Evolutionary conservation across 495 filamentous ascomycete genomes (phyloP).

Genomic region (Penicillium argentinense): DNA sequence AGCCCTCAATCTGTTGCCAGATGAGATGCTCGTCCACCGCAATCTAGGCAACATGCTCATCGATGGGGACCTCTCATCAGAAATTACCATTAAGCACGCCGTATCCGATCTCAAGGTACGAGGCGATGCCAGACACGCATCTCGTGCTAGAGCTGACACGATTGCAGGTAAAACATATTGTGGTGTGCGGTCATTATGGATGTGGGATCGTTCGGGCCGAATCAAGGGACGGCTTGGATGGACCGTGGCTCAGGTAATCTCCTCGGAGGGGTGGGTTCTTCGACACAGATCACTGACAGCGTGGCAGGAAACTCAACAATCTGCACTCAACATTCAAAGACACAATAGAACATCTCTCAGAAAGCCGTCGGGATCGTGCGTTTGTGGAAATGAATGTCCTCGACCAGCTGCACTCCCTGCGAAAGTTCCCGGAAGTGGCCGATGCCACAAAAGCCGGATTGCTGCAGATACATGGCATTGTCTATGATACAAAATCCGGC

Average conservation of each 20-base stretch:
- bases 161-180: slow-evolving; percentile 39
- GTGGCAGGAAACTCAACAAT: slow-evolving; percentile 15
- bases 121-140: neutral
- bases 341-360: slow-evolving; percentile 14
- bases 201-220: slow-evolving; percentile 37
- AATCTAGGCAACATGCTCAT: slow-evolving; percentile 42
- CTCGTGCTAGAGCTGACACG: slow-evolving; percentile 1
- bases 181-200: slow-evolving; percentile 46
- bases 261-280: neutral
- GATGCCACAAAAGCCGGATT: slow-evolving; percentile 10
- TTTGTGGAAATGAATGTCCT: slow-evolving; percentile 28
- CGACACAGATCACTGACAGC: neutral
- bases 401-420: slow-evolving; percentile 20
- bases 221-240: slow-evolving; percentile 17
- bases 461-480: slow-evolving; percentile 22
- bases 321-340: slow-evolving; percentile 13
- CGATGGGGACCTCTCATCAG: slow-evolving; percentile 33
- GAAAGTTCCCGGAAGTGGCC: slow-evolving; percentile 14
- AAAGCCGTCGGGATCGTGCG: slow-evolving; percentile 9
- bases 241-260: slow-evolving; percentile 22
- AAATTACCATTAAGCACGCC: slow-evolving; percentile 35
- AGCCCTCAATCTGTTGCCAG: slow-evolving; percentile 28
- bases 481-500: slow-evolving; percentile 17
- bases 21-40: slow-evolving; percentile 42
- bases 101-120: slow-evolving; percentile 35